A percentile compares a stretch with the other conserved stretches of the same genome.
Conservation (phyloP, 2,329 filamentous ascomycete species). For the Claviceps sp. region DNA sequence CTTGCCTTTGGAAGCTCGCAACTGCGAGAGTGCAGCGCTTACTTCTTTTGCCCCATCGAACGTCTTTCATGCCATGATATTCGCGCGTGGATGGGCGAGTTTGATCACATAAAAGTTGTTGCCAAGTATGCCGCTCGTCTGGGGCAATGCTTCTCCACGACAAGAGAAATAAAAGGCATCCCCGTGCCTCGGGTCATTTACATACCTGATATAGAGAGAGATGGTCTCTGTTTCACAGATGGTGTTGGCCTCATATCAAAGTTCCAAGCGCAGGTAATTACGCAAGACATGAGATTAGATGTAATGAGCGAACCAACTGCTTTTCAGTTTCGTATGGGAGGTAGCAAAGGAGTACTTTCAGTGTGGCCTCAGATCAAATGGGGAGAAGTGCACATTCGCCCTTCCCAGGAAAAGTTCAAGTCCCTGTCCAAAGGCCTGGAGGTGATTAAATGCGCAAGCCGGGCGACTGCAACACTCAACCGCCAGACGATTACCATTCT, state of each 20-base stretch:
- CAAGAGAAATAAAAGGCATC: conserved; percentile 55
- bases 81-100: conserved; percentile 74
- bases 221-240: conserved; percentile 69
- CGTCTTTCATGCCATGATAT: conserved; percentile 62
- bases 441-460: conserved; percentile 69
- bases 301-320: conserved; percentile 56
- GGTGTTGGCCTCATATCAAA: conserved; percentile 86
- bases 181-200: conserved; percentile 43
- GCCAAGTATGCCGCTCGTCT: conserved; percentile 82
- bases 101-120: conserved; percentile 66
- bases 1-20: conserved; percentile 93
- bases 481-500: conserved; percentile 83
- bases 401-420: conserved; percentile 79
- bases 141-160: conserved; percentile 94
- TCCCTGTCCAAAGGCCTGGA: conserved; percentile 61
- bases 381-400: conserved; percentile 62
- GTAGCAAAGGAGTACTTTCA: conserved; percentile 79
- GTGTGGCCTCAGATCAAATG: conserved; percentile 56
- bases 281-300: conserved; percentile 51
- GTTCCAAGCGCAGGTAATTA: conserved; percentile 61
- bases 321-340: conserved; percentile 84
- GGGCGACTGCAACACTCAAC: conserved; percentile 69
- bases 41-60: conserved; percentile 71
- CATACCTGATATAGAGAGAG: conserved; percentile 58
- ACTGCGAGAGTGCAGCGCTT: conserved; percentile 80